Percentiles rank a stretch among this genome's conserved stretches.
phyloP scores from a whole-genome alignment of 1,284 basidiomycete genomes.

The Fomitiporia mediterranea region DNA sequence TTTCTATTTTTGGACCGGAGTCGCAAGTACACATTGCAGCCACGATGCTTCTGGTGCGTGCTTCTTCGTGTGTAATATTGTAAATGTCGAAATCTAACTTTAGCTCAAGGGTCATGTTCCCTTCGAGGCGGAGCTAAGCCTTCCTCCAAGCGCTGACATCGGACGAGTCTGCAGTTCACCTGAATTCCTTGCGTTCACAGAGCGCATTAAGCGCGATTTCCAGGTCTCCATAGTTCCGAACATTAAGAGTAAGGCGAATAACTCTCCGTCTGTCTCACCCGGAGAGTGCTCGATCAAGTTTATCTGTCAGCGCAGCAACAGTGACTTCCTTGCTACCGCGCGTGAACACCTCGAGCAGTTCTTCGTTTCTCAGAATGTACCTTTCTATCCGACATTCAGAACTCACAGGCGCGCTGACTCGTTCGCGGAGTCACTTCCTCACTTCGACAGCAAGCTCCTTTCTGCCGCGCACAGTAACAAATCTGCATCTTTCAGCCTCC shows the following conservation, averaged over 20 bases:
- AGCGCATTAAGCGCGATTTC: conserved; percentile 89
- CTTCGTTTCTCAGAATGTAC: conserved; percentile 77
- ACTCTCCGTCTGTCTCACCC: conserved; percentile 32
- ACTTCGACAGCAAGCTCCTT: conserved; percentile 93
- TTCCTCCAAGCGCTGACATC: conserved; percentile 81
- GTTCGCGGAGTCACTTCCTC: conserved; percentile 92
- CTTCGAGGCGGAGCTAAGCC: conserved; percentile 93
- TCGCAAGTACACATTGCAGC: conserved; percentile 95
- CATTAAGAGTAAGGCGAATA: conserved; percentile 46
- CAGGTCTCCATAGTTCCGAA: conserved; percentile 86
- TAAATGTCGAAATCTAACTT: conserved; percentile 22
- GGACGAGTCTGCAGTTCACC: conserved; percentile 67
- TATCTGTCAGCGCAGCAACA: conserved; percentile 89
- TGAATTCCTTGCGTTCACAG: conserved; percentile 80
- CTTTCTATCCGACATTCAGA: conserved; percentile 67
- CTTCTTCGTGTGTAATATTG: conserved; percentile 14
- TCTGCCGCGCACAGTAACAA: conserved; percentile 68
- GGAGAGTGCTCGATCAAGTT: conserved; percentile 93
- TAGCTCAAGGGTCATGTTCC: conserved; percentile 83
- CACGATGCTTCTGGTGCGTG: conserved; percentile 85
- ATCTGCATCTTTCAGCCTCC: conserved; percentile 19
- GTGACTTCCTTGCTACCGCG: conserved; percentile 86
- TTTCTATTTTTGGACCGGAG: conserved; percentile 94
- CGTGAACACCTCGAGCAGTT: conserved; percentile 93
- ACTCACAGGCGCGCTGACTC: conserved; percentile 84